These are phyloP conservation scores for Clitoria ternatea DNA, from an alignment of 306 rosid species.

Conservation along the genomic window DNA sequence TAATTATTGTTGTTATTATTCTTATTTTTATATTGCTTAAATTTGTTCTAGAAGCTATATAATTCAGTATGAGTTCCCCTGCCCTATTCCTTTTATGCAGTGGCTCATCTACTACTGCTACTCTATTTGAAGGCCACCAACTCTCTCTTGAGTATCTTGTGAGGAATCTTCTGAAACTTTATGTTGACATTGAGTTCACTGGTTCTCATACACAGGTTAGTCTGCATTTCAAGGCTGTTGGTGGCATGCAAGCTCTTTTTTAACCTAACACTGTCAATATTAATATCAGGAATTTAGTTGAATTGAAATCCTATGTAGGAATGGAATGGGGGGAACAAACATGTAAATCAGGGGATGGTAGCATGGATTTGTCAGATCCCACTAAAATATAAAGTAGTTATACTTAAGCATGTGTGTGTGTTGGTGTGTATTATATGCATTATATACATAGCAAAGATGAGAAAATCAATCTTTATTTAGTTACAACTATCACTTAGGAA, in stretches of 20 bases:
- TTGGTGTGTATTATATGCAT: too few species aligned
- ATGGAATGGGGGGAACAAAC: too few species aligned
- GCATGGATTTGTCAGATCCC: too few species aligned
- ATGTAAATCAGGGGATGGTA: too few species aligned
- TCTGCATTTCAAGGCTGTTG: conserved; percentile 20
- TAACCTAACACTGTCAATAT: background rate
- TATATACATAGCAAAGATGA: too few species aligned
- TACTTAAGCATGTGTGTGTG: too few species aligned
- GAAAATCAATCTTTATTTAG: too few species aligned
- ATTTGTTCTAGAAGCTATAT: conserved; percentile 23
- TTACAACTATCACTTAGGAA: too few species aligned
- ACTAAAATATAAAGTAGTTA: too few species aligned
- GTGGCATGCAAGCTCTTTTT: background rate
- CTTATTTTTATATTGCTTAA: background rate
- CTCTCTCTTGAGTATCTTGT: conserved; percentile 91
- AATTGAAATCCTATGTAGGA: too few species aligned
- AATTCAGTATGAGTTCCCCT: conserved; percentile 12
- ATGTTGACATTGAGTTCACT: conserved; percentile 98
- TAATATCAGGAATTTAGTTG: conserved; percentile 4
- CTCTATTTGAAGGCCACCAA: conserved; percentile 95
- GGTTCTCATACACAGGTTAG: conserved; percentile 98
- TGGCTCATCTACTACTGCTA: conserved; percentile 64
- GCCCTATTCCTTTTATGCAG: conserved; percentile 41
- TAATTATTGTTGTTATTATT: too few species aligned
- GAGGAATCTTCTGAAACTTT: conserved; percentile 91